Evolutionary conservation across 2,329 filamentous ascomycete genomes (phyloP).

Genomic region (Knoxdaviesia proteae): DNA sequence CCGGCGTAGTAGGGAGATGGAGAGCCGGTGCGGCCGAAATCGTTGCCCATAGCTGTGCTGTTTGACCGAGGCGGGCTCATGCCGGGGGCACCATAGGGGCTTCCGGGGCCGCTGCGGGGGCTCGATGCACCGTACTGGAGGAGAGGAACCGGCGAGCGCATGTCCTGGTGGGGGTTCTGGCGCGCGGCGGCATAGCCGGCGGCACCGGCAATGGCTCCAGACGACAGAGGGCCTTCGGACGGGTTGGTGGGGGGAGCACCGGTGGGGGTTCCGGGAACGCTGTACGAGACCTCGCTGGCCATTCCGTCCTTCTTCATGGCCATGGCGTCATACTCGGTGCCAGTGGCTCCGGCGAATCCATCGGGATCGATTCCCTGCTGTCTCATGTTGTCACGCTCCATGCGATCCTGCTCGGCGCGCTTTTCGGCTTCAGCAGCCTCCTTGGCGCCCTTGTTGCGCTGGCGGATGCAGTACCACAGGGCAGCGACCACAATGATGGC

Average conservation of each 20-base stretch:
- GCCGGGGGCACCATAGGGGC: too few relatives aligned
- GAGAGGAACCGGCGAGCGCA: conserved; percentile 5
- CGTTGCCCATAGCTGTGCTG: too few relatives aligned
- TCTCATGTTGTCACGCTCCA: conserved; percentile 28
- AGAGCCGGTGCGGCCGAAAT: too few relatives aligned
- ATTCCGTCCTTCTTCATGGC: too few relatives aligned
- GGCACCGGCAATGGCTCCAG: too few relatives aligned
- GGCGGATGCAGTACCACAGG: conserved; percentile 32
- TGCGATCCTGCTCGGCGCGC: conserved; percentile 23
- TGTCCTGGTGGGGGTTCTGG: conserved; percentile 5
- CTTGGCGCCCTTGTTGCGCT: conserved; percentile 27
- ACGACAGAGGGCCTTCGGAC: too few relatives aligned
- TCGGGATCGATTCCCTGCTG: conserved; percentile 27
- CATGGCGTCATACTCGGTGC: conserved; percentile 13
- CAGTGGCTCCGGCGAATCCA: conserved; percentile 15
- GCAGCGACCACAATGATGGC: conserved; percentile 19
- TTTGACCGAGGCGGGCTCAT: too few relatives aligned
- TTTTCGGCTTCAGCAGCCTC: conserved; percentile 27
- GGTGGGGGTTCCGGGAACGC: too few relatives aligned
- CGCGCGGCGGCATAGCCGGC: not conserved
- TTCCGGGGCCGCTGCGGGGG: too few relatives aligned
- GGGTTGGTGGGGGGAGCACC: too few relatives aligned
- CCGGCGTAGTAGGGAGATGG: too few relatives aligned
- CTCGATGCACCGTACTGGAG: not conserved
- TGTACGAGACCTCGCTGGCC: too few relatives aligned